phyloP scores from a whole-genome alignment of 768 basidiomycete genomes.

The Xanthoconium purpureum region DNA sequence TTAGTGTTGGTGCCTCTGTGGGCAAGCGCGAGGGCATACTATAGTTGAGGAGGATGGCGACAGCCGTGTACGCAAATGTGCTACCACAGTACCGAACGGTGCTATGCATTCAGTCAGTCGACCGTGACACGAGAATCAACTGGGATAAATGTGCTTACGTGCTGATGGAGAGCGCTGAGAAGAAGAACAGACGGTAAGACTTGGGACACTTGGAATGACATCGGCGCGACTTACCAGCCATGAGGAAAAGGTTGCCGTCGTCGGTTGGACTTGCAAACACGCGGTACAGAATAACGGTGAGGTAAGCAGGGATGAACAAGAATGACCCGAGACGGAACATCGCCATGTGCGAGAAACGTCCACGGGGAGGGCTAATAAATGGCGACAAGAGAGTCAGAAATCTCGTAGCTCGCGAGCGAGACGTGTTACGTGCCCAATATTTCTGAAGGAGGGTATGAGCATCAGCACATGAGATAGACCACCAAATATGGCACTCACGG shows the following conservation, averaged over 20 bases:
- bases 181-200: slow-evolving; percentile 1
- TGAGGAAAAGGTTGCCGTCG: slow-evolving; percentile 74
- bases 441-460: slow-evolving; percentile 36
- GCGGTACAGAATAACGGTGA: slow-evolving; percentile 73
- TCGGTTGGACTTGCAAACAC: slow-evolving; percentile 65
- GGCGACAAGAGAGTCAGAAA: slow-evolving; percentile 7
- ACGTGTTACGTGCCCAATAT: slow-evolving; percentile 52
- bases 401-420: not conserved
- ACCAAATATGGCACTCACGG: slow-evolving; percentile 51
- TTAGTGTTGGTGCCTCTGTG: not conserved
- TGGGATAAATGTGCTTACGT: slow-evolving; percentile 52
- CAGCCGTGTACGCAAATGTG: slow-evolving; percentile 87
- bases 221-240: slow-evolving; percentile 57
- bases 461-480: not conserved
- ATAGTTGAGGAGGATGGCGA: slow-evolving; percentile 85
- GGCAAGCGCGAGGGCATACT: slow-evolving; percentile 41
- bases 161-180: slow-evolving; percentile 67
- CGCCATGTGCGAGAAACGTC: slow-evolving; percentile 77
- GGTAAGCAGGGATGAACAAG: slow-evolving; percentile 87
- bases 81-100: slow-evolving; percentile 84
- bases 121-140: not conserved
- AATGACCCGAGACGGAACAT: slow-evolving; percentile 89
- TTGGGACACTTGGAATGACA: not conserved
- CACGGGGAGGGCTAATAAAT: slow-evolving; percentile 63
- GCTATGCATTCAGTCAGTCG: slow-evolving; percentile 36